These are phyloP conservation scores for Moricandia arvensis DNA, from an alignment of 345 rosid species.

Conservation along the genomic window DNA sequence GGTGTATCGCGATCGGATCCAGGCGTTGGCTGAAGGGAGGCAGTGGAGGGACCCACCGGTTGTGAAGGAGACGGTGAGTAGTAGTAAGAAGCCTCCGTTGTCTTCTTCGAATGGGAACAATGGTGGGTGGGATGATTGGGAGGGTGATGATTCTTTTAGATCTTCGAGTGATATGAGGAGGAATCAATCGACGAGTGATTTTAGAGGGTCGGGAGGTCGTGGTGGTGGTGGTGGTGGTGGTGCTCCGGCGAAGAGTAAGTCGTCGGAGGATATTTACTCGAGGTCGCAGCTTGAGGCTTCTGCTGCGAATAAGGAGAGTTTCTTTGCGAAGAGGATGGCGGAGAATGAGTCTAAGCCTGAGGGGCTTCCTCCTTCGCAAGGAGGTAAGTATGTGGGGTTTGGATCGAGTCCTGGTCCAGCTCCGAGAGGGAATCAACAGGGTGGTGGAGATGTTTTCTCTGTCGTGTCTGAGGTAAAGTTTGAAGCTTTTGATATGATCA, in stretches of 20 bases:
- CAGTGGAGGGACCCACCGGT: constrained; percentile 88
- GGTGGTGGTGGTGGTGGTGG: constrained; percentile 10
- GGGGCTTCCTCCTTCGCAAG: constrained; percentile 91
- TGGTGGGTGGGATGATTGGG: constrained; percentile 89
- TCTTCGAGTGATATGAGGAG: constrained; percentile 67
- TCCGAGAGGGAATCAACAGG: constrained; percentile 47
- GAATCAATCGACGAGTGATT: constrained; percentile 75
- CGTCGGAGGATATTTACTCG: constrained; percentile 81
- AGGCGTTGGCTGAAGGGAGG: constrained; percentile 78
- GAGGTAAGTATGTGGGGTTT: constrained; percentile 94
- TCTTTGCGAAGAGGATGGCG: constrained; percentile 64
- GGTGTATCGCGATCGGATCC: constrained; percentile 81
- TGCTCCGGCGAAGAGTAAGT: constrained; percentile 58
- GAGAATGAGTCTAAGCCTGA: constrained; percentile 88
- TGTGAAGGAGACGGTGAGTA: constrained; percentile 54
- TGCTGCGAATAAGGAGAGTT: constrained; percentile 76
- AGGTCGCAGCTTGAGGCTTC: constrained; percentile 80
- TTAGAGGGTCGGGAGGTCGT: constrained; percentile 50
- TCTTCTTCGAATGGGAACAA: constrained; percentile 34
- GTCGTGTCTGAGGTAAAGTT: neutral
- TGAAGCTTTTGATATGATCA: neutral
- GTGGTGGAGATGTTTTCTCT: constrained; percentile 10
- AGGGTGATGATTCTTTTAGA: constrained; percentile 61
- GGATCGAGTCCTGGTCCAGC: constrained; percentile 73
- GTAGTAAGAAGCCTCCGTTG: constrained; percentile 59